Percentiles rank a stretch among this genome's conserved stretches.
Evolutionary conservation across 2,329 filamentous ascomycete species (phyloP).

Genomic region (Monilinia fructigena): DNA sequence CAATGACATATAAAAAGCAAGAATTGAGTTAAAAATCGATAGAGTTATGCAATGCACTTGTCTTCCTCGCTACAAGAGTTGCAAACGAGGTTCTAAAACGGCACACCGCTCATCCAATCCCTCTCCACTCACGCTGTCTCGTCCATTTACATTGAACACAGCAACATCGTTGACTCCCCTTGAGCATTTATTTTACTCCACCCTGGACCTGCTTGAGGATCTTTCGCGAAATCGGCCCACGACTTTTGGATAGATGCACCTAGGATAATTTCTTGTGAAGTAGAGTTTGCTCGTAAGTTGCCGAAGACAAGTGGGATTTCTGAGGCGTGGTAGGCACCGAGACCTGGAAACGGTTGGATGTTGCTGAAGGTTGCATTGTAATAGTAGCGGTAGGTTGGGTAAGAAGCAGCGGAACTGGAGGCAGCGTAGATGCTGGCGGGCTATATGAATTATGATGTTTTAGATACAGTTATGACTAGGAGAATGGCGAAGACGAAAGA

Average conservation of each 20-base stretch:
- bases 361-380: constrained; percentile 23
- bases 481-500: too few species aligned
- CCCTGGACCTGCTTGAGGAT: background rate
- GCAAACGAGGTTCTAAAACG: background rate
- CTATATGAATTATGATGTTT: background rate
- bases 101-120: background rate
- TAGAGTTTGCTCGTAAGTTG: constrained; percentile 6
- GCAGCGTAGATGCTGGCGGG: constrained; percentile 11
- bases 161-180: background rate
- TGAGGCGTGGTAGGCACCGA: constrained; percentile 21
- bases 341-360: constrained; percentile 14
- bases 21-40: background rate
- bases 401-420: background rate
- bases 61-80: background rate
- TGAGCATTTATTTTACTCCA: background rate
- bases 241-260: constrained; percentile 9
- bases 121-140: background rate
- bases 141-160: background rate
- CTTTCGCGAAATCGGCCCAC: constrained; percentile 18
- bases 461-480: background rate
- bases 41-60: background rate
- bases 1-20: background rate
- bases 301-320: constrained; percentile 20
- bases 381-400: constrained; percentile 21
- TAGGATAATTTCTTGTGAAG: background rate